Evolutionary conservation across 225 moss, liverwort and hornwort genomes (phyloP).

Genomic region (Pleurozium schreberi): DNA sequence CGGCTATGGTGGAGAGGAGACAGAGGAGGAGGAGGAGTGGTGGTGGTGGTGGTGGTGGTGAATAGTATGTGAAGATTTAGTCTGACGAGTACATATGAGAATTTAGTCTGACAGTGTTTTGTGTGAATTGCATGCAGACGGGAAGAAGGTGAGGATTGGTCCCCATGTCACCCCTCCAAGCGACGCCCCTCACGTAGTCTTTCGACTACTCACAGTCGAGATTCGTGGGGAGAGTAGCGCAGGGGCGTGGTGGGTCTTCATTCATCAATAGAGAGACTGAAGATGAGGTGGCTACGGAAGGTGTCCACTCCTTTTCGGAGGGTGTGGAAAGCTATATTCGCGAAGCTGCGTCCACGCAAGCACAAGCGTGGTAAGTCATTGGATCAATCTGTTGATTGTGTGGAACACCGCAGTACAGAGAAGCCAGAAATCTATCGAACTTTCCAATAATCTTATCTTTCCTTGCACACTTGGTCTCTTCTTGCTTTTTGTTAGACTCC

Average conservation of each 20-base stretch:
- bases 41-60: not conserved
- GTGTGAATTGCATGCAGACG: not conserved
- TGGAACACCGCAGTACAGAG: not conserved
- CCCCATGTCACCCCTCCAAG: not conserved
- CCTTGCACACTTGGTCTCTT: not conserved
- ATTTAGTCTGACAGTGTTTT: not conserved
- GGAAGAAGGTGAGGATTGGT: slow-evolving; percentile 2
- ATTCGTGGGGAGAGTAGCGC: not conserved
- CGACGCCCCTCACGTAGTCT: slow-evolving; percentile 11
- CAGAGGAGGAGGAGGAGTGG: not conserved
- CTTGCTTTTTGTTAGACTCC: not conserved
- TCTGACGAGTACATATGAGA: not conserved
- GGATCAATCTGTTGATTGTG: not conserved
- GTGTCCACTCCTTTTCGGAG: slow-evolving; percentile 43
- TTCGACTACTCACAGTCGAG: slow-evolving; percentile 15
- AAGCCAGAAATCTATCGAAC: not conserved
- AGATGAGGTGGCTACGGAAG: slow-evolving; percentile 51
- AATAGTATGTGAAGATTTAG: not conserved
- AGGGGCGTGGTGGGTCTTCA: not conserved
- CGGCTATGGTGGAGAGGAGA: not conserved
- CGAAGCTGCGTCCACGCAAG: slow-evolving; percentile 46
- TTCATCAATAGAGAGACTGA: not conserved
- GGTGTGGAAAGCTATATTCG: slow-evolving; percentile 44
- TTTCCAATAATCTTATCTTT: not conserved
- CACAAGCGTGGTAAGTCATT: slow-evolving; percentile 39